phyloP scores from a whole-genome alignment of 2,329 filamentous ascomycete species.

The Ceratocystiopsis brevicomis region DNA sequence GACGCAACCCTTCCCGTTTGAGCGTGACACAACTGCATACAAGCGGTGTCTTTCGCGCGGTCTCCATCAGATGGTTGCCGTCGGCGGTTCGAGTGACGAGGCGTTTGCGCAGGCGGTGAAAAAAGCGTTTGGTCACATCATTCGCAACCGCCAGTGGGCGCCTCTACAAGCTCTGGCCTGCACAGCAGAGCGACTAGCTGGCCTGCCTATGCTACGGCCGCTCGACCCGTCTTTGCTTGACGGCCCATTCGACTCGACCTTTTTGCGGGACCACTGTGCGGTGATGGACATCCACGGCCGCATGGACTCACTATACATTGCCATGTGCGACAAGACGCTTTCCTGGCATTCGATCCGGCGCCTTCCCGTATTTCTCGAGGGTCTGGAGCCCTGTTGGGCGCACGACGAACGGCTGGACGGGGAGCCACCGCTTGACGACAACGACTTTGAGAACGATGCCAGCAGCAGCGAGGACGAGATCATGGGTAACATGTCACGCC shows the following conservation, averaged over 20 bases:
- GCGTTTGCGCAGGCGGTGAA: conserved; percentile 31
- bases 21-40: conserved; percentile 41
- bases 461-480: conserved; percentile 8
- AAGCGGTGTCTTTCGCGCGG: conserved; percentile 41
- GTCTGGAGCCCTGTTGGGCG: conserved; percentile 35
- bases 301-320: conserved; percentile 40
- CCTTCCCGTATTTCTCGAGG: conserved; percentile 28
- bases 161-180: conserved; percentile 40
- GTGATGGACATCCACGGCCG: conserved; percentile 33
- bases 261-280: conserved; percentile 35
- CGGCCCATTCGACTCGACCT: conserved; percentile 27
- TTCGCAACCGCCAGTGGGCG: conserved; percentile 33
- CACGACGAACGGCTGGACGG: conserved; percentile 31
- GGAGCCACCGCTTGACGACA: background rate
- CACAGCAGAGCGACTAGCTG: conserved; percentile 33
- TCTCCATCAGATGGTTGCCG: conserved; percentile 36
- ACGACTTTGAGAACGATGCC: conserved; percentile 1
- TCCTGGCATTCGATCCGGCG: conserved; percentile 34
- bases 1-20: conserved; percentile 38
- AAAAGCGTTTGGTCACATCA: conserved; percentile 28
- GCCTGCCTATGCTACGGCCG: conserved; percentile 39
- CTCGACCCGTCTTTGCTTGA: conserved; percentile 26
- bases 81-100: conserved; percentile 28
- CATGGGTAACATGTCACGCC: conserved; percentile 11
- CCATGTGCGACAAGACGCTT: conserved; percentile 33